Percentiles rank a stretch among this genome's conserved stretches.
Evolutionary conservation across 305 asterid genomes (phyloP).

Genomic region (Solanum hybrid): DNA sequence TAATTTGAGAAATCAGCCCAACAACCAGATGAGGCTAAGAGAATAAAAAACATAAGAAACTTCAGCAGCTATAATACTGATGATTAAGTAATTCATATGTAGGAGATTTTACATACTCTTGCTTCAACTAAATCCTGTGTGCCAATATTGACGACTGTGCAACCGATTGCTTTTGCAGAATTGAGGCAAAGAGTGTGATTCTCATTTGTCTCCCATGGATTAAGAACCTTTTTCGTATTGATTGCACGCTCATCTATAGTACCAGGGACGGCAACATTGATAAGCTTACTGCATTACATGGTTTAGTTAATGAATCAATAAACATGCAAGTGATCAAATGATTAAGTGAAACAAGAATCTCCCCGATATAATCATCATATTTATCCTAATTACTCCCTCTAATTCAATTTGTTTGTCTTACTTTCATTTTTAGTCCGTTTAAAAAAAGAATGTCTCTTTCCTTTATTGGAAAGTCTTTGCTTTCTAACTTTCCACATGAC

Average conservation of each 20-base stretch:
- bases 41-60: slow-evolving; percentile 4
- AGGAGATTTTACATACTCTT: slow-evolving; percentile 32
- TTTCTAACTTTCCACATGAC: not conserved
- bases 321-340: not conserved
- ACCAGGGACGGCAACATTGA: slow-evolving; percentile 88
- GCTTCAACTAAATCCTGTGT: slow-evolving; percentile 89
- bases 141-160: slow-evolving; percentile 94
- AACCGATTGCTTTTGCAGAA: slow-evolving; percentile 96
- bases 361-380: not conserved
- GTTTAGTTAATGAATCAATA: slow-evolving; percentile 2
- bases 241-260: slow-evolving; percentile 91
- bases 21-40: slow-evolving; percentile 65
- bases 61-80: not conserved
- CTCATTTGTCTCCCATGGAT: slow-evolving; percentile 92
- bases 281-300: slow-evolving; percentile 65
- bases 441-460: not conserved
- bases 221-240: slow-evolving; percentile 62
- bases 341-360: not conserved
- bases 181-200: slow-evolving; percentile 88
- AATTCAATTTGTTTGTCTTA: not conserved
- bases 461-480: not conserved
- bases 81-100: not conserved
- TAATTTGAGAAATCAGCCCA: slow-evolving; percentile 78
- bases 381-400: not conserved
- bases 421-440: not conserved